These are phyloP conservation scores for Tylopilus plumbeoviolaceoides DNA, from an alignment of 768 basidiomycete species.

Conservation along the genomic window DNA sequence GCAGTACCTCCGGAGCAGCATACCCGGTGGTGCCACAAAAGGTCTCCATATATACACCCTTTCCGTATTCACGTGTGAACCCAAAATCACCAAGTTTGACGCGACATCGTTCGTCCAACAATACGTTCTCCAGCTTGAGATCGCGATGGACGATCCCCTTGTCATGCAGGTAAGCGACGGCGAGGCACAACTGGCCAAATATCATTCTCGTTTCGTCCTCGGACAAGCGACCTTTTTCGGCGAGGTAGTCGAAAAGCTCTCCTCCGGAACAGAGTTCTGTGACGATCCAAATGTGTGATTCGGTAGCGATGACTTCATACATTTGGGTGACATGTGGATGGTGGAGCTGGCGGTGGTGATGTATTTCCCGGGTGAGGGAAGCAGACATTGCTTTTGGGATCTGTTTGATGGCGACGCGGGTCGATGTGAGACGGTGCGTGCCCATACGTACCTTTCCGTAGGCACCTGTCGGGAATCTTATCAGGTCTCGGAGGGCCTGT, in stretches of 20 bases:
- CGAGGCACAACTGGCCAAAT: constrained; percentile 96
- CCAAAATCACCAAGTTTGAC: constrained; percentile 95
- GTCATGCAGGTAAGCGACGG: constrained; percentile 88
- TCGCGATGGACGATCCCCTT: constrained; percentile 96
- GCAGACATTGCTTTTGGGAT: constrained; percentile 93
- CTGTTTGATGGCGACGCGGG: constrained; percentile 95
- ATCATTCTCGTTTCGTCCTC: constrained; percentile 81
- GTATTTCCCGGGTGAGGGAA: constrained; percentile 92
- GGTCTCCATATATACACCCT: constrained; percentile 76
- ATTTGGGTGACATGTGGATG: constrained; percentile 95
- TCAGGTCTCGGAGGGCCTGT: constrained; percentile 15
- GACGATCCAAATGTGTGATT: constrained; percentile 93
- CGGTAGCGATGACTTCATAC: constrained; percentile 97
- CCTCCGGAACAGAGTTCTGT: constrained; percentile 96
- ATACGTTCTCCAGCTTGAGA: constrained; percentile 92
- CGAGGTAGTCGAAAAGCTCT: constrained; percentile 97
- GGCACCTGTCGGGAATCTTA: constrained; percentile 55
- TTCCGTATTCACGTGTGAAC: constrained; percentile 89
- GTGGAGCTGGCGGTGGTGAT: constrained; percentile 95
- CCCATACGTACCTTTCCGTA: constrained; percentile 96
- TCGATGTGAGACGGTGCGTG: constrained; percentile 87
- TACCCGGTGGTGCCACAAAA: constrained; percentile 95
- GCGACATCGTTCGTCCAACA: constrained; percentile 85
- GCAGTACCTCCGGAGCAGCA: constrained; percentile 89
- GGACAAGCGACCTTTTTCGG: constrained; percentile 83